Conservation (phyloP, 768 basidiomycete species). For the Mycena epipterygia region DNA sequence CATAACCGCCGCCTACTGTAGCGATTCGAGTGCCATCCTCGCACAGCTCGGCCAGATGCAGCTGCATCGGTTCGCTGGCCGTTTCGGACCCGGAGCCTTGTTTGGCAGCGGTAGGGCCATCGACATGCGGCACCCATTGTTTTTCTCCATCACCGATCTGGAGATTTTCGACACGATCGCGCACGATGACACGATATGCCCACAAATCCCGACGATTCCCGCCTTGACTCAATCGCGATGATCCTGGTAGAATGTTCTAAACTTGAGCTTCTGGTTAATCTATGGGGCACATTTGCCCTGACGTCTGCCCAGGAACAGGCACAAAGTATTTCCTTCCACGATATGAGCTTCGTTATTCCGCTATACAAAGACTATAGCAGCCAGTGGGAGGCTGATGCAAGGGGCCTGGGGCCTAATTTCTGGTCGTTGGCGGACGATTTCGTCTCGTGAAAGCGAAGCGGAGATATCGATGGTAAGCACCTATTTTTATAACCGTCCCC, state of each 20-base stretch:
- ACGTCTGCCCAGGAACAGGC: neutral
- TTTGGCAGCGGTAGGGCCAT: neutral
- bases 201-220: neutral
- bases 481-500: no score
- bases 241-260: neutral
- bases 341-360: neutral
- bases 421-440: neutral
- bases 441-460: neutral
- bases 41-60: neutral
- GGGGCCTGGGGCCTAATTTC: neutral
- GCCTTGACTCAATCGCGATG: neutral
- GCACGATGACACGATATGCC: no score
- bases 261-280: neutral
- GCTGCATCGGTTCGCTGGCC: neutral
- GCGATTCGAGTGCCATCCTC: neutral
- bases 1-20: neutral
- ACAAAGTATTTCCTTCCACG: neutral
- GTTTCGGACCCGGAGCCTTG: neutral
- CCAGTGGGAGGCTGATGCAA: neutral
- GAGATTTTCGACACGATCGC: neutral
- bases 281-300: neutral
- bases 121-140: neutral
- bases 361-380: neutral
- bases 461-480: neutral
- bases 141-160: neutral